A percentile compares a stretch with the other conserved stretches of the same genome.
These are phyloP conservation scores for Ustilago crameri DNA, from an alignment of 1,284 basidiomycete species.

Conservation along the genomic window DNA sequence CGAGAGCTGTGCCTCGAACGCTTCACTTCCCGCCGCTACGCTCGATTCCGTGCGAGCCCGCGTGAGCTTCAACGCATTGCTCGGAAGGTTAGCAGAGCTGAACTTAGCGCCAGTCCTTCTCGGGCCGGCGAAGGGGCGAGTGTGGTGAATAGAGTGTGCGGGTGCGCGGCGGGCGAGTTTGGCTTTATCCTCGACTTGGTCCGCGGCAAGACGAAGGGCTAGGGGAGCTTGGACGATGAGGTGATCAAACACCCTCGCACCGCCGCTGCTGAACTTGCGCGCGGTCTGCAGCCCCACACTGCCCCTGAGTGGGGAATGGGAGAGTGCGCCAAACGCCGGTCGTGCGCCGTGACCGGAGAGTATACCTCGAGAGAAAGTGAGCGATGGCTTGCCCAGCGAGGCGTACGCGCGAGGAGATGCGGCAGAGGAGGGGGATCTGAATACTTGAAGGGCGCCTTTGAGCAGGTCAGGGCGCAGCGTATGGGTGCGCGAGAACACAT, in stretches of 20 bases:
- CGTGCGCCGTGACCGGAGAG: conserved; percentile 24
- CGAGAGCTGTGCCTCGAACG: background rate
- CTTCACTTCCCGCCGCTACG: background rate
- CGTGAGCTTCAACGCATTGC: conserved; percentile 12
- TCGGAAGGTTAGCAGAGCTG: conserved; percentile 2
- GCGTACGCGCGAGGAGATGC: conserved; percentile 7
- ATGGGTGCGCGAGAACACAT: background rate
- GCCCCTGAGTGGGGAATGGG: conserved; percentile 21
- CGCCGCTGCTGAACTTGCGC: conserved; percentile 34
- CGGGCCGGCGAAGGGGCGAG: background rate
- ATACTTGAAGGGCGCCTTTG: conserved; percentile 10
- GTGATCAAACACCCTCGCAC: conserved; percentile 41
- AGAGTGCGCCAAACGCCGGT: conserved; percentile 15
- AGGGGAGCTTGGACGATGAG: conserved; percentile 49
- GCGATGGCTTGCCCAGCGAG: conserved; percentile 3
- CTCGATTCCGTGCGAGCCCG: background rate
- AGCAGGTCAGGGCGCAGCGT: conserved; percentile 14
- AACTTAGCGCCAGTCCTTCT: conserved; percentile 22
- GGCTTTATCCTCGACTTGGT: conserved; percentile 39
- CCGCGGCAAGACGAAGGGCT: conserved; percentile 29
- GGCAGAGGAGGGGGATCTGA: conserved; percentile 3
- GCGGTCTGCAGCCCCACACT: conserved; percentile 32
- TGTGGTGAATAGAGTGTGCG: no score
- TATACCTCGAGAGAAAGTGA: conserved; percentile 22
- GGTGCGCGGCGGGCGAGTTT: conserved; percentile 13